phyloP scores from a whole-genome alignment of 225 moss, liverwort and hornwort species.

The Bryum argenteum region DNA sequence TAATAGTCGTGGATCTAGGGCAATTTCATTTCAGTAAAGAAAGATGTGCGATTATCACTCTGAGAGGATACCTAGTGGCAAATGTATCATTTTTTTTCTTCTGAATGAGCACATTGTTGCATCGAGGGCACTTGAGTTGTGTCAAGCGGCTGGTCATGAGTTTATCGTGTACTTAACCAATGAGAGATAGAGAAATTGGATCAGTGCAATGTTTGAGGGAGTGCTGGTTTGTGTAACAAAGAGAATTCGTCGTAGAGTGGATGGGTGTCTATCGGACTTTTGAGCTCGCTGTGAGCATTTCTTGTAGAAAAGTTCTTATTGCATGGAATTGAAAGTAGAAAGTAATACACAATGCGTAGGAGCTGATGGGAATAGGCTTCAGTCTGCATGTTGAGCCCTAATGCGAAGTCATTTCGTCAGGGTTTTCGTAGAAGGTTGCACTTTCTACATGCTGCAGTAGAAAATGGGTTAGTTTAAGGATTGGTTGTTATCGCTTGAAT shows the following conservation, averaged over 20 bases:
- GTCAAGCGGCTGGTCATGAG: neutral
- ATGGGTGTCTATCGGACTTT: constrained; percentile 15
- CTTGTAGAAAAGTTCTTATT: neutral
- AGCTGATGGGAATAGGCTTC: neutral
- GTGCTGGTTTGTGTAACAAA: neutral
- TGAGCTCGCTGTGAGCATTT: neutral
- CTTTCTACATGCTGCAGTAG: constrained; percentile 4
- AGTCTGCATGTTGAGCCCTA: neutral
- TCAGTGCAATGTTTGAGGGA: neutral
- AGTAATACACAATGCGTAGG: neutral
- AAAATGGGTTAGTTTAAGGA: constrained; percentile 10
- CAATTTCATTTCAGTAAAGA: no score
- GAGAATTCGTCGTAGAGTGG: constrained; percentile 19
- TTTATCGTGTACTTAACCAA: constrained; percentile 11
- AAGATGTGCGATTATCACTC: no score
- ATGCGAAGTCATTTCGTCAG: neutral
- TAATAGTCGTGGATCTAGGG: constrained; percentile 14
- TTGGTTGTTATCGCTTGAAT: neutral
- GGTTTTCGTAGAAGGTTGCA: neutral
- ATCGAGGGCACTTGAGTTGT: no score
- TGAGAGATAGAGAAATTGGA: neutral
- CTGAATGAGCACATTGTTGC: neutral
- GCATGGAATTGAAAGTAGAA: neutral
- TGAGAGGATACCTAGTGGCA: neutral
- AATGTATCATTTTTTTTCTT: neutral